Evolutionary conservation across 768 basidiomycete species (phyloP), one percentile per base, ranked within the genome.

Genomic region (Lactarius quietus): DNA sequence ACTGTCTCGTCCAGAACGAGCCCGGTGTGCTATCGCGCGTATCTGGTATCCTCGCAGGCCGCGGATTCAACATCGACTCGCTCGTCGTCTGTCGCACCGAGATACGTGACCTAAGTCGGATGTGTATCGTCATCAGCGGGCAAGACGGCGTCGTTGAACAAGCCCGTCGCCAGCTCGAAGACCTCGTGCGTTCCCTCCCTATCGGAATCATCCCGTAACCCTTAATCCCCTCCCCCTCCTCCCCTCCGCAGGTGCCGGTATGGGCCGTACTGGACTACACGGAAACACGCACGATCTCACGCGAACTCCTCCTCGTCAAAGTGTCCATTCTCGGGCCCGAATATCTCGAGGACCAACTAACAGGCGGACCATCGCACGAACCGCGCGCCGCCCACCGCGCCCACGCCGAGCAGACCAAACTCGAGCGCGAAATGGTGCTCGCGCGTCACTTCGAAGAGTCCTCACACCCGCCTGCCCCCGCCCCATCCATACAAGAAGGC

Each of bases 211-310:
- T 6, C 28, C 36, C 31, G n/a, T n/a, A n/a, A n/a, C n/a, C n/a
- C n/a, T n/a, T n/a, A n/a, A n/a, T 26, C 54, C 57, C 3, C 23
- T 48, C n/a, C 29, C 28, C 36, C 7, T 39, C 55, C 20, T 35
- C 31, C 41, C 33, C 28, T 26, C 41, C 51, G 8, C 58, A 97
- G 96, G 95, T 99, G 31, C 97, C 96, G 57, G 97, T 99, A 5
- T 99, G 97, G 97, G 97, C 96, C 33, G 97, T 99, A 36, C 82
- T 99, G 66, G 95, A 99, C 78, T 99, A 98, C 76, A 98, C 96
- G 23, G 84, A 95, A 67, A 98, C 95, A 28, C 86, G 84, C 63
- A 87, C 89, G 33, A 96, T 99, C 75, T 84, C 90, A 69, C 91
- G 97, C 70, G 97, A 99, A 77, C 83, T 98, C 17, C 84, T 98